Conservation (phyloP, 495 filamentous ascomycete genomes). For the Elasticomyces elasticus region DNA sequence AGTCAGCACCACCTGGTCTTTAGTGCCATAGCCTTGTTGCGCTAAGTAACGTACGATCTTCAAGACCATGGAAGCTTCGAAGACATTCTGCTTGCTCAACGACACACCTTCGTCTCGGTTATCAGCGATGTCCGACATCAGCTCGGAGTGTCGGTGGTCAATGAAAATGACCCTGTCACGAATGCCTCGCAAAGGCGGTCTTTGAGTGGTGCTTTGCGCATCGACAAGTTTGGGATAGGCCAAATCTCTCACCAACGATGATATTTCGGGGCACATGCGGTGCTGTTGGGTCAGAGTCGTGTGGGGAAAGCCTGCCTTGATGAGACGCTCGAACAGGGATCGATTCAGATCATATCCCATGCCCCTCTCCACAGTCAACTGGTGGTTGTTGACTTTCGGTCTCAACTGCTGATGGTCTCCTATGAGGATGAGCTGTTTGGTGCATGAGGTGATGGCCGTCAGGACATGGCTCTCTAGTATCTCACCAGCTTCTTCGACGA, state of each 20-base stretch:
- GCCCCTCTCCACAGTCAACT: slow-evolving; percentile 54
- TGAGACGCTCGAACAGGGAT: slow-evolving; percentile 63
- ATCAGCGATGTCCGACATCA: slow-evolving; percentile 37
- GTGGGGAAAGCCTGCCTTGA: slow-evolving; percentile 45
- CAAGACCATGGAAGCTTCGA: slow-evolving; percentile 58
- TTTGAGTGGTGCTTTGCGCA: slow-evolving; percentile 40
- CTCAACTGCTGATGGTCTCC: slow-evolving; percentile 72
- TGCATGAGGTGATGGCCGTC: slow-evolving; percentile 47
- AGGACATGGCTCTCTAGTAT: slow-evolving; percentile 65
- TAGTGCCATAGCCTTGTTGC: slow-evolving; percentile 64
- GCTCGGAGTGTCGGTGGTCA: slow-evolving; percentile 50
- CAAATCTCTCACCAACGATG: slow-evolving; percentile 45
- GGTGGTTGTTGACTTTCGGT: slow-evolving; percentile 58
- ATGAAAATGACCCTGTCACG: slow-evolving; percentile 56
- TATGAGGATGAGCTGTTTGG: slow-evolving; percentile 61
- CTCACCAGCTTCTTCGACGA: slow-evolving; percentile 75
- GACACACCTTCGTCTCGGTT: slow-evolving; percentile 40
- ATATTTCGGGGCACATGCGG: slow-evolving; percentile 64
- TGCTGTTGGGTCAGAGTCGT: slow-evolving; percentile 53
- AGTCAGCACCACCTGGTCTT: slow-evolving; percentile 59
- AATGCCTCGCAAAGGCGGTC: slow-evolving; percentile 48
- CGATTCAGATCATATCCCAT: slow-evolving; percentile 60
- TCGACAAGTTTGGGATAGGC: slow-evolving; percentile 59
- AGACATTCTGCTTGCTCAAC: slow-evolving; percentile 52
- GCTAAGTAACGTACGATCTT: slow-evolving; percentile 61